Base-by-base conservation (phyloP, 2,329 filamentous ascomycete genomes). In the Aspergillus floridensis region DNA sequence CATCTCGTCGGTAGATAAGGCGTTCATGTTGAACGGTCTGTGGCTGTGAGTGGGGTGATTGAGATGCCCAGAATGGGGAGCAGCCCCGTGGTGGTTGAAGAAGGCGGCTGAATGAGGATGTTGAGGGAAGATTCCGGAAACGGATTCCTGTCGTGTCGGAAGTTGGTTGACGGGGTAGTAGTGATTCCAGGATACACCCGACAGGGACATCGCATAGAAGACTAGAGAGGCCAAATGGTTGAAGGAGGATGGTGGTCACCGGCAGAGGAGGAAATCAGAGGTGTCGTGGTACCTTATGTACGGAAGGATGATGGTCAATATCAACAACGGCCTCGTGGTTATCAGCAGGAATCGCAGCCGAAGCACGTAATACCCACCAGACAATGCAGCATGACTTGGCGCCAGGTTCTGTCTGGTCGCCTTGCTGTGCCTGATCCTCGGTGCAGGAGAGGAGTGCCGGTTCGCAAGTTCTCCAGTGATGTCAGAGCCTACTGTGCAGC, bases 1-100 rank as follows among this genome's bases (percentile, higher is more conserved):
- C 70, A 86, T 78, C 65, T 87, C 84, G 57, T 86, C 83, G 53
- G 73, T 66, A 10, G 76, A 76, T 46, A 77, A 67, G 21, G 73
- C 66, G 57, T 73, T 73, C 76, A 79, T 78, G 56, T 72, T 70
- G 66, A 63, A 65, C 47, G 57, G 47, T 38, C 61, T 35, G 51
- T 58, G 52, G 58, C 55, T 46, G 55, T 60, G 31, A 46, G 52
- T 21, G 57, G 53, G 29, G 44, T 21, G 41, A 47, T 61, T 60
- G 50, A 69, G 62, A 22, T 60, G 53, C 41, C 61, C 60, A 31
- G 68, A 66, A 24, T 68, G 59, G 44, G 63, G 70, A 60, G 66
- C 67, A 48, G 55, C 63, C 53, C 49, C 65, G 63, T 53, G 67
- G 64, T 55, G 67, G 65, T 48, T 61, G 55, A 67, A 58, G 55